Evolutionary conservation across 768 basidiomycete species (phyloP), one percentile per base, ranked within the genome.

Genomic region (Stropharia rugosoannulata): DNA sequence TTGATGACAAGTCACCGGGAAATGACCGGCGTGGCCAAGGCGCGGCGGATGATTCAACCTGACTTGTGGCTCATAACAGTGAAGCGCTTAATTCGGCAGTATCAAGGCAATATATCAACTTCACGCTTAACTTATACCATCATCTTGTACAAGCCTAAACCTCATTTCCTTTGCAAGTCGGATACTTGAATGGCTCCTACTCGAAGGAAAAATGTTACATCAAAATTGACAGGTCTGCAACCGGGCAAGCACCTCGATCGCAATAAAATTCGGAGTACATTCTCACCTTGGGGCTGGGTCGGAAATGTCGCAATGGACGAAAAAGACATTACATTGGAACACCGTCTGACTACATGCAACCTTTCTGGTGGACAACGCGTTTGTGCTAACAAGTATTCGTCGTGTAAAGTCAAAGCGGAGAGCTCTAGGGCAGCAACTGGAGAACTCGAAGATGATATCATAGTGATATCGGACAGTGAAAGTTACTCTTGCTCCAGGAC

Each of bases 251-350:
- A 76, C 19, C 77, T 89, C 61, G 86, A 84, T 62, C 81, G 84
- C 49, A 72, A 75, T 55, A 78, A 77, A 51, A 75, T 84, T 13
- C 70, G 78, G n/a, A 72, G 73, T 46, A 37, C 54, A 40, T 68
- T 75, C 53, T 76, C 80, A 32, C 71, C 80, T n/a, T 94, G 93
- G 93, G 80, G 79, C 48, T 95, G 93, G 93, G 87, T 92, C 49
- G 85, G 81, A 48, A 80, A 85, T 42, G 84, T 87, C 62, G 86
- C 84, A 48, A 70, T 70, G 15, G 70, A 78, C 50, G 64, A 75
- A 55, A 79, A 80, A 2, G 70, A 81, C n/a, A 90, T 95, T 59
- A 81, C 86, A 15, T 64, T 73, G 37, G 84, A 87, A 52, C 89
- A 94, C 65, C 75, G 80, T 45, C 70, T 86, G 41, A 74, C 80